Conservation (phyloP, 2,329 filamentous ascomycete genomes). For the Colletotrichum acutatum region DNA sequence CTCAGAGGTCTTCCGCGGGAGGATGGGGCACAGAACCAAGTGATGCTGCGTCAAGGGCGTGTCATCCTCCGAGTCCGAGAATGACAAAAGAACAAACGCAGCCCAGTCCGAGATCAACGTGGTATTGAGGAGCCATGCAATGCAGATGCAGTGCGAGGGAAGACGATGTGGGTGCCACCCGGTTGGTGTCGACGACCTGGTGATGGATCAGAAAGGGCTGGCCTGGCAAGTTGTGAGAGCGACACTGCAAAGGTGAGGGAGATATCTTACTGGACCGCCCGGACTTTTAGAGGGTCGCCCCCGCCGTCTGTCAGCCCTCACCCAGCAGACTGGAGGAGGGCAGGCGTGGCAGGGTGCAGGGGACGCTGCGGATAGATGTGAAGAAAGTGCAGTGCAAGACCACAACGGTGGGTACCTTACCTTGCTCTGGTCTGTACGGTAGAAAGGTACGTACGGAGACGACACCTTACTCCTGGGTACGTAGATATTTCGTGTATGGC, state of each 20-base stretch:
- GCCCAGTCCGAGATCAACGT: constrained; percentile 15
- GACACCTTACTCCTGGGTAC: background rate
- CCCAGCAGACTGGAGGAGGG: constrained; percentile 17
- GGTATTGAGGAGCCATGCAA: constrained; percentile 10
- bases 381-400: background rate
- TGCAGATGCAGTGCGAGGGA: constrained; percentile 22
- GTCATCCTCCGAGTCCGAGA: constrained; percentile 27
- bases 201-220: background rate
- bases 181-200: constrained; percentile 23
- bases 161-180: constrained; percentile 30
- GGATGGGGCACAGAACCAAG: background rate
- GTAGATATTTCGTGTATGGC: background rate
- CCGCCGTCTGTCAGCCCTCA: constrained; percentile 22
- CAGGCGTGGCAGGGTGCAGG: background rate
- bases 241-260: background rate
- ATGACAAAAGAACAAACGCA: constrained; percentile 2
- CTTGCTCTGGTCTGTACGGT: background rate
- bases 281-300: constrained; percentile 5
- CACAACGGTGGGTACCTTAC: background rate
- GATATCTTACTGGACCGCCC: constrained; percentile 18
- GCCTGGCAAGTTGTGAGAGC: background rate
- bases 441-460: background rate
- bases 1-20: background rate
- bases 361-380: constrained; percentile 12
- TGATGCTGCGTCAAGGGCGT: constrained; percentile 31